Conservation (phyloP, 2,329 filamentous ascomycete genomes). For the Trichoderma citrinoviride region DNA sequence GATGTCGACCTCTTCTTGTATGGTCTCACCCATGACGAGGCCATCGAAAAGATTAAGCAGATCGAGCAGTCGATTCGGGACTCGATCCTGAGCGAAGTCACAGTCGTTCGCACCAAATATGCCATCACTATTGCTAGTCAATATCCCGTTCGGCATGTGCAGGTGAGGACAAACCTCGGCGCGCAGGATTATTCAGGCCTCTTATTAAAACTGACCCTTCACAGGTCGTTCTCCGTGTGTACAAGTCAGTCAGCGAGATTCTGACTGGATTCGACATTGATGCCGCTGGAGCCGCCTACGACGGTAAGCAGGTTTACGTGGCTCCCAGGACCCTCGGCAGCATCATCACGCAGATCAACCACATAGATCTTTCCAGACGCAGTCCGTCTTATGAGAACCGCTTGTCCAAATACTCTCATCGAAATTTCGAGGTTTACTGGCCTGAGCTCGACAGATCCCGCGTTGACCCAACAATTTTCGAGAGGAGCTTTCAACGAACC, state of each 20-base stretch:
- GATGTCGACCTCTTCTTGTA: constrained; percentile 88
- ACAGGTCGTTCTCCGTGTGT: constrained; percentile 78
- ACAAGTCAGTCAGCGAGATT: constrained; percentile 80
- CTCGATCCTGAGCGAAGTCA: constrained; percentile 77
- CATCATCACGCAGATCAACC: constrained; percentile 80
- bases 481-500: constrained; percentile 73
- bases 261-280: constrained; percentile 88
- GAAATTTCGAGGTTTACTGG: constrained; percentile 84
- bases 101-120: constrained; percentile 81
- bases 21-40: constrained; percentile 72
- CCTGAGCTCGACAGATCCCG: constrained; percentile 68
- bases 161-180: constrained; percentile 38
- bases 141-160: constrained; percentile 79
- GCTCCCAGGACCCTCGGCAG: constrained; percentile 74
- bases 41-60: constrained; percentile 77
- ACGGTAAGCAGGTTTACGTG: constrained; percentile 76
- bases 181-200: background rate
- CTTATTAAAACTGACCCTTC: background rate
- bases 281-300: constrained; percentile 75
- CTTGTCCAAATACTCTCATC: constrained; percentile 78
- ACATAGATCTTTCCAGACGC: constrained; percentile 72
- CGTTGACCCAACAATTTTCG: constrained; percentile 83
- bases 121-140: constrained; percentile 82
- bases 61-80: constrained; percentile 75
- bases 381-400: constrained; percentile 87